A percentile compares a stretch with the other conserved stretches of the same genome.
Evolutionary conservation across 345 rosid genomes (phyloP).

Genomic region (Eucalyptus viminalis): DNA sequence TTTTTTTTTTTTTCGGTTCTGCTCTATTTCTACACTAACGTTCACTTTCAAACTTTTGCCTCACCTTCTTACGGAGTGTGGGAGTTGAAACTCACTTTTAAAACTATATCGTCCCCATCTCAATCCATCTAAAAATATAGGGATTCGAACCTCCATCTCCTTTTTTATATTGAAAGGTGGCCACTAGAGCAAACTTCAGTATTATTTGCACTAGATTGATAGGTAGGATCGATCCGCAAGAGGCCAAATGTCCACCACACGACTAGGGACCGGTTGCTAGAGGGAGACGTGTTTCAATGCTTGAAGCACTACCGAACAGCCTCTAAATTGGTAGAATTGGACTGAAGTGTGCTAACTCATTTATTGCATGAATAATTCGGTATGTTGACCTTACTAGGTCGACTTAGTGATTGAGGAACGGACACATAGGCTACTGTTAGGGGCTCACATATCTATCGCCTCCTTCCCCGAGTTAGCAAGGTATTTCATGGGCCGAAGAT

Average conservation of each 20-base stretch:
- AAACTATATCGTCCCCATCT: no score
- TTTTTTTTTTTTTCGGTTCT: no score
- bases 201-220: not conserved
- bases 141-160: no score
- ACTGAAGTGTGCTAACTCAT: not conserved
- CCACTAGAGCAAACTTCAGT: no score
- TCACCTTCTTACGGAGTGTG: fast-evolving
- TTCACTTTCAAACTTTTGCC: no score
- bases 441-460: not conserved
- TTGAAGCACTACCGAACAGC: not conserved
- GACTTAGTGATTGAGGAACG: not conserved
- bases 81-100: no score
- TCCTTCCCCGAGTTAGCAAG: not conserved
- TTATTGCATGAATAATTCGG: not conserved
- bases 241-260: not conserved
- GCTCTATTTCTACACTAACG: fast-evolving
- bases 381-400: not conserved
- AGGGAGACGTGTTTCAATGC: not conserved
- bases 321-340: not conserved
- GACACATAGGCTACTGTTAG: not conserved
- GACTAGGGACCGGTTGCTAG: not conserved
- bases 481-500: not conserved
- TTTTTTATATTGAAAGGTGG: no score
- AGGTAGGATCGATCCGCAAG: not conserved
- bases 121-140: no score